These are phyloP conservation scores for Ustilago sp. DNA, from an alignment of 1,284 basidiomycete genomes.

Conservation along the genomic window DNA sequence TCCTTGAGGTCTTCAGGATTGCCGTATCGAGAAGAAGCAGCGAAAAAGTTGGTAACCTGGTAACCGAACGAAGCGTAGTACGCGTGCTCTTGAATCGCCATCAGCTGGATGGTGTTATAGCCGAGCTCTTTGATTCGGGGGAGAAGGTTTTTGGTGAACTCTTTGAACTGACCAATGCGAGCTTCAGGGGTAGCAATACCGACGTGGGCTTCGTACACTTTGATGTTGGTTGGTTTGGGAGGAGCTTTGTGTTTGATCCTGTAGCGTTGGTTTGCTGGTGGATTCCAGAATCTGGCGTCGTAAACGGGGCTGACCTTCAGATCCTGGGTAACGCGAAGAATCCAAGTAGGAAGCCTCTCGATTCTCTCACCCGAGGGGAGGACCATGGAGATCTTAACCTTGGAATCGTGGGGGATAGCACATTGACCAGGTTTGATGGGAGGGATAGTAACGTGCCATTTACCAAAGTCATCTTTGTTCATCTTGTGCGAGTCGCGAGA, in stretches of 20 bases:
- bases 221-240: slow-evolving; percentile 77
- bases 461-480: slow-evolving; percentile 86
- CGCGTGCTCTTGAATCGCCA: slow-evolving; percentile 90
- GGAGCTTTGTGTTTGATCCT: slow-evolving; percentile 84
- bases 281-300: slow-evolving; percentile 99
- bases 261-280: slow-evolving; percentile 79
- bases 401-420: slow-evolving; percentile 92
- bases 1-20: slow-evolving; percentile 92
- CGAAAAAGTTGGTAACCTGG: slow-evolving; percentile 97
- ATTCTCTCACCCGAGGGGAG: slow-evolving; percentile 84
- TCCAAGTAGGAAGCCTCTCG: slow-evolving; percentile 93
- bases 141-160: slow-evolving; percentile 84
- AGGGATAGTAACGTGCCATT: slow-evolving; percentile 90
- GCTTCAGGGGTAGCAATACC: slow-evolving; percentile 92
- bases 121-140: slow-evolving; percentile 90
- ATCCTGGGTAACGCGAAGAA: slow-evolving; percentile 93
- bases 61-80: slow-evolving; percentile 99
- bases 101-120: slow-evolving; percentile 94
- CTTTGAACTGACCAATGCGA: slow-evolving; percentile 92
- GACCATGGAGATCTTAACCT: slow-evolving; percentile 78
- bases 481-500: slow-evolving; percentile 82
- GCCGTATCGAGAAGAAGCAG: slow-evolving; percentile 91
- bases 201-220: slow-evolving; percentile 98
- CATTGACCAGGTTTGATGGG: slow-evolving; percentile 74
- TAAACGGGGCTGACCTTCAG: slow-evolving; percentile 88